A percentile compares a stretch with the other conserved stretches of the same genome.
Conservation (phyloP, 805 yeast species). For the Scheffersomyces lignosus region DNA sequence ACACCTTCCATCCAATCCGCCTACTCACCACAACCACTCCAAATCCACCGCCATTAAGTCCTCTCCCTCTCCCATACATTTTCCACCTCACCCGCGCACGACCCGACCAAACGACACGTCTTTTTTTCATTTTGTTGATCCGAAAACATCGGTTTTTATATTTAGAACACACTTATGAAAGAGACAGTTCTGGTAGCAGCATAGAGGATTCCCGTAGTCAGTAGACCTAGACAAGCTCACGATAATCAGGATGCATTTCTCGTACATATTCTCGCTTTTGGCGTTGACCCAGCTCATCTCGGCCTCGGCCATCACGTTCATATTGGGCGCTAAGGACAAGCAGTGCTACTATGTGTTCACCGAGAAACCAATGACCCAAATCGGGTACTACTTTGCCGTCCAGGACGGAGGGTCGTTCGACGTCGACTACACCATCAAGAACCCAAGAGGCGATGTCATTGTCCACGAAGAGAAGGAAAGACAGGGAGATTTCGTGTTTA, state of each 20-base stretch:
- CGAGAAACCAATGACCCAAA: constrained; percentile 53
- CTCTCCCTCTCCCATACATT: no score
- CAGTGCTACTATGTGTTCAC: constrained; percentile 74
- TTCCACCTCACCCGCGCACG: no score
- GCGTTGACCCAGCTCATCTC: constrained; percentile 31
- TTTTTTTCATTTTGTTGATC: constrained; percentile 11
- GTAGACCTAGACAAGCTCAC: no score
- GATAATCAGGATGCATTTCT: no score
- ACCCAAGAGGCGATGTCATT: constrained; percentile 57
- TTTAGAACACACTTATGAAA: no score
- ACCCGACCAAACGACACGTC: constrained; percentile 2
- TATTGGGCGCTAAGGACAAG: constrained; percentile 71
- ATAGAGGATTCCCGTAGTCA: no score
- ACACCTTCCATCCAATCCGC: no score
- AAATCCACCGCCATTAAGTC: no score
- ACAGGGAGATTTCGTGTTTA: constrained; percentile 78
- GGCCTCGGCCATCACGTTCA: constrained; percentile 68
- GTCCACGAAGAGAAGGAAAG: constrained; percentile 60
- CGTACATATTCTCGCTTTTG: constrained; percentile 15
- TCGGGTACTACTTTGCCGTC: constrained; percentile 82
- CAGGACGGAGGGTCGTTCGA: constrained; percentile 80
- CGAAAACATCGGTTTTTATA: no score
- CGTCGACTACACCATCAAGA: constrained; percentile 64
- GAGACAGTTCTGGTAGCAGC: no score
- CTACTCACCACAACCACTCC: no score